phyloP scores from a whole-genome alignment of 2,329 filamentous ascomycete species.

The Trichoderma harzianum region DNA sequence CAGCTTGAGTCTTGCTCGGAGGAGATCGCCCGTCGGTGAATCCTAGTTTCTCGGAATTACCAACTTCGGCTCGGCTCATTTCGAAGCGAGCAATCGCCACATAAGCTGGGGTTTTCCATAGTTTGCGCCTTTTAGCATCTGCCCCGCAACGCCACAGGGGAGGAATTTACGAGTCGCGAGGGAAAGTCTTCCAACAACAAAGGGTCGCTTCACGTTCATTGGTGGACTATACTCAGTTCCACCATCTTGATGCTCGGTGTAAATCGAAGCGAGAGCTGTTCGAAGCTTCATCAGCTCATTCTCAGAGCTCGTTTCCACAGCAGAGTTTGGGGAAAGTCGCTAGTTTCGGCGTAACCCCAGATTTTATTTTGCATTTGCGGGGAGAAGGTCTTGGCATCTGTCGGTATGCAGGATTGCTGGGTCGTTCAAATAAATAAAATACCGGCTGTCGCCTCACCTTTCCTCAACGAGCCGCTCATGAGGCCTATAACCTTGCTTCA shows the following conservation, averaged over 20 bases:
- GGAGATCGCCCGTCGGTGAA: neutral
- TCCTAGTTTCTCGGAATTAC: neutral
- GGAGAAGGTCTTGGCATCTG: neutral
- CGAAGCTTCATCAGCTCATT: neutral
- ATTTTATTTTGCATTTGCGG: neutral
- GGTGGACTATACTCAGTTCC: neutral
- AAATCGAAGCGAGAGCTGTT: neutral
- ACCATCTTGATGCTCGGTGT: neutral
- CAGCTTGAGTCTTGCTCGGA: neutral
- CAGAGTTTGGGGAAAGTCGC: neutral
- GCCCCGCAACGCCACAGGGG: neutral
- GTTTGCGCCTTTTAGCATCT: neutral
- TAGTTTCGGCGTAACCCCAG: neutral
- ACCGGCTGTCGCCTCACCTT: neutral
- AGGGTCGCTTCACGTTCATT: neutral
- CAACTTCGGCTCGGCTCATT: slow-evolving; percentile 9
- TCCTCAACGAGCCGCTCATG: neutral
- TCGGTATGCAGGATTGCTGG: neutral
- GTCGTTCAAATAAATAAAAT: neutral
- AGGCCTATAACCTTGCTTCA: neutral
- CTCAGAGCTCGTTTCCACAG: neutral
- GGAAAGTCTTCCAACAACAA: neutral
- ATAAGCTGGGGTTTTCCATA: neutral
- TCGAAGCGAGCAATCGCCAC: neutral
- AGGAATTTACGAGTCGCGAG: neutral